Evolutionary conservation across 768 basidiomycete species (phyloP).

Genomic region (Lepiota brunneoincarnata): DNA sequence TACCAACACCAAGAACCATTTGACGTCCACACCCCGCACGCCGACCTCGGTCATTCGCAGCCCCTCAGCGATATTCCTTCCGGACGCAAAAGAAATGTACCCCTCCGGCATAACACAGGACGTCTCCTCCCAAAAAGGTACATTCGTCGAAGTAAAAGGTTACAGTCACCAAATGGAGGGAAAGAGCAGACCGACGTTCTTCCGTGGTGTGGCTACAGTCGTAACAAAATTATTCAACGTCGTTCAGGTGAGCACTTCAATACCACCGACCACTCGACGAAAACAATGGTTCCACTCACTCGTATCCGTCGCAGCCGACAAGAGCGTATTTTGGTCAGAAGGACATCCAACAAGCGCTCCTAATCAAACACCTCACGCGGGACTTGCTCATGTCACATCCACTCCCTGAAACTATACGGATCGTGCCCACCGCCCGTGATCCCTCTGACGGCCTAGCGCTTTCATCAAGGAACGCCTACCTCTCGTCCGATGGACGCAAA

Average conservation of each 20-base stretch:
- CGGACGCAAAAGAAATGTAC: constrained; percentile 82
- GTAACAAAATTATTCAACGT: constrained; percentile 95
- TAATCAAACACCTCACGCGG: constrained; percentile 72
- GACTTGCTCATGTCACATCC: constrained; percentile 87
- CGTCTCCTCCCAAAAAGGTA: constrained; percentile 71
- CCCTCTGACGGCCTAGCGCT: constrained; percentile 70
- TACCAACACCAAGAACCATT: too few relatives aligned
- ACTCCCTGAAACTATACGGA: constrained; percentile 66
- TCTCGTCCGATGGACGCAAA: constrained; percentile 58
- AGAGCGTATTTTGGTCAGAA: constrained; percentile 97
- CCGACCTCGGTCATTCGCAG: constrained; percentile 28
- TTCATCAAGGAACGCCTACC: constrained; percentile 88
- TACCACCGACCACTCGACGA: not conserved
- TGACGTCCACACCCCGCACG: not conserved
- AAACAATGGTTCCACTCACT: constrained; percentile 1
- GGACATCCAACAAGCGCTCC: constrained; percentile 93
- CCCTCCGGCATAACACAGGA: constrained; percentile 88
- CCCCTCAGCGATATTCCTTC: constrained; percentile 76
- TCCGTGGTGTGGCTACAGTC: constrained; percentile 92
- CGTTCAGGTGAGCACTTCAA: constrained; percentile 60
- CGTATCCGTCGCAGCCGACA: constrained; percentile 61
- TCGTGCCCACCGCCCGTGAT: constrained; percentile 82
- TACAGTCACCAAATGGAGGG: constrained; percentile 95
- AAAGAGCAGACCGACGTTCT: constrained; percentile 81
- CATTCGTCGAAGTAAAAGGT: constrained; percentile 91